Base-by-base conservation (phyloP, 2,329 filamentous ascomycete species). In the Xylaria sp. region DNA sequence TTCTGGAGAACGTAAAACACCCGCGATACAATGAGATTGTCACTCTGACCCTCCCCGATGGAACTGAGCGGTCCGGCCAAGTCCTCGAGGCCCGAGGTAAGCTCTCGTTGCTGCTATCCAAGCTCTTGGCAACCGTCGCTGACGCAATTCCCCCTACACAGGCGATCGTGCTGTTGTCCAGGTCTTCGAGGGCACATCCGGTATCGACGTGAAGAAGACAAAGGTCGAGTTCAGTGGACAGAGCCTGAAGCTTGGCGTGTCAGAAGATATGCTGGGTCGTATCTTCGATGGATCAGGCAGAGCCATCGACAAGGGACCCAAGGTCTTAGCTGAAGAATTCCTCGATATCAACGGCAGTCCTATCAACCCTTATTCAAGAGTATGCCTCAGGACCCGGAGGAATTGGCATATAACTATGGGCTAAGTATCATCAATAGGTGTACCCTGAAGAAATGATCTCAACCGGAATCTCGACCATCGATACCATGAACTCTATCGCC, bases 361-460 rank as follows among this genome's bases (percentile, higher is more conserved):
- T 69, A 99, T 99, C 85, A 99, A 99, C 86, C 96, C 96, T 71
- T 98, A 96, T 86, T 95, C 94, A 70, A 90, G 96, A 86, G 95
- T 97, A 88, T 77, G 89, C 79, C 61, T 61, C 13, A 12, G 9
- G 55, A 7, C 25, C 55, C 1, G 41, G 31, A 57, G 31, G 54
- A n/a, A 69, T 13, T 3, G 44, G 41, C 31, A 13, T 48, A 20
- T 41, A 20, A 15, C 44, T 20, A 13, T 74, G 78, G 64, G 78
- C 70, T 71, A 46, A 63, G 44, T 51, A 67, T 46, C 28, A 25
- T 28, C 73, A 25, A 46, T 50, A 97, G 94, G 93, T 97, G 76
- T 99, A 99, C 81, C 96, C 96, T 78, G 96, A 99, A 86, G 97
- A 99, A 85, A 99, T 99, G 95, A 98, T 99, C 78, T 96, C 95